Conservation (phyloP, 768 basidiomycete genomes). For the Antrodiella citrinella region DNA sequence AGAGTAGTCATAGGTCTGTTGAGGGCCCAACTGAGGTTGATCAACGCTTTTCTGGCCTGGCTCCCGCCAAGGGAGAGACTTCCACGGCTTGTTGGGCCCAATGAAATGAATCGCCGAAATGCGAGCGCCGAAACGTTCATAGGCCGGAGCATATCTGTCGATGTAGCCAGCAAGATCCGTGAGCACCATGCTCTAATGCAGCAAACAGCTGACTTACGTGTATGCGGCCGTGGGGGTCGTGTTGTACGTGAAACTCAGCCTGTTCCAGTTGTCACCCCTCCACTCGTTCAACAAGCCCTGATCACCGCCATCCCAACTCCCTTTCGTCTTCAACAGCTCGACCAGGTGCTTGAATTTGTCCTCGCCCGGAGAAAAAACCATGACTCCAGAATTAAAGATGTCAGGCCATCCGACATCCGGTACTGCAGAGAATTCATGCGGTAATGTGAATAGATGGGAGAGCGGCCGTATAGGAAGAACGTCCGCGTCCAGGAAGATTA, state of each 20-base stretch:
- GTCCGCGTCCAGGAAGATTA: conserved; percentile 91
- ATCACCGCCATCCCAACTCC: conserved; percentile 97
- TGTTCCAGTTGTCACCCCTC: conserved; percentile 80
- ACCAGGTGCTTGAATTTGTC: conserved; percentile 75
- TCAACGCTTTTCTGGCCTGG: conserved; percentile 37
- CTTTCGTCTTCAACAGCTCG: conserved; percentile 64
- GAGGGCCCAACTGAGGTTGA: conserved; percentile 24
- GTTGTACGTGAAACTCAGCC: conserved; percentile 96
- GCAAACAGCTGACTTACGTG: conserved; percentile 52
- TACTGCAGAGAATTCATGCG: conserved; percentile 83
- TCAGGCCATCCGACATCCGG: conserved; percentile 99
- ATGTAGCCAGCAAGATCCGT: conserved; percentile 17
- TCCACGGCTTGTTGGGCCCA: conserved; percentile 95
- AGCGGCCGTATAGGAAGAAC: conserved; percentile 83
- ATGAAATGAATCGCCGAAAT: conserved; percentile 92
- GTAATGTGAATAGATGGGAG: conserved; percentile 82
- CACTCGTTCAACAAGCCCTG: conserved; percentile 97
- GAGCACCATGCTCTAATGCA: not conserved
- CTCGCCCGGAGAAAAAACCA: conserved; percentile 77
- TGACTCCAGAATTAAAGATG: conserved; percentile 96
- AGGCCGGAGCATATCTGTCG: conserved; percentile 89
- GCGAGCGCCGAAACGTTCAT: conserved; percentile 83
- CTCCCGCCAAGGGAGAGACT: conserved; percentile 58
- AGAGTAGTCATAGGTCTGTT: conserved; percentile 64
- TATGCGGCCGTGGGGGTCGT: conserved; percentile 96